These are phyloP conservation scores for Pseudevernia furfuracea DNA, from an alignment of 495 filamentous ascomycete species.

Conservation along the genomic window DNA sequence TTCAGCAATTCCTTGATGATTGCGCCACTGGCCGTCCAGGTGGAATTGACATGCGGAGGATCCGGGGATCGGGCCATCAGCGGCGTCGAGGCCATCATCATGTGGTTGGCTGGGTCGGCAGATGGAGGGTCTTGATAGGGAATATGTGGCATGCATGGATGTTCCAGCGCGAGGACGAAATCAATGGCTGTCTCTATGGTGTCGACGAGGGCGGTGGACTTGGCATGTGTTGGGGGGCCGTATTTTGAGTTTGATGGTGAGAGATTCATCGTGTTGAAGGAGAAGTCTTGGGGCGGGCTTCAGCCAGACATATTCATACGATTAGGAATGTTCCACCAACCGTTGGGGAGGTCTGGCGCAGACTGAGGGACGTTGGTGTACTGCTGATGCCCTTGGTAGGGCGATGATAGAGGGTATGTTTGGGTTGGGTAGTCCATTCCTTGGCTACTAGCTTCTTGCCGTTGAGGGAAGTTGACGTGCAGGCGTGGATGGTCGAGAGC, in stretches of 20 bases:
- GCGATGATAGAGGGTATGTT: conserved; percentile 5
- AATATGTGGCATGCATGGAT: conserved; percentile 29
- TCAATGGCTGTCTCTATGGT: conserved; percentile 25
- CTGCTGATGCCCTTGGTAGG: conserved; percentile 16
- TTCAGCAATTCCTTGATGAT: conserved; percentile 28
- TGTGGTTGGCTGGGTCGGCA: conserved; percentile 23
- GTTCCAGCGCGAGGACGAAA: conserved; percentile 28
- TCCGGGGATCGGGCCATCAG: conserved; percentile 22
- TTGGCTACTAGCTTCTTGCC: conserved; percentile 7
- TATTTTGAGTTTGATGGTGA: conserved; percentile 10
- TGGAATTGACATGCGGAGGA: conserved; percentile 18
- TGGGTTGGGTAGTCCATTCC: conserved; percentile 13
- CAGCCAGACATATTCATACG: conserved; percentile 16
- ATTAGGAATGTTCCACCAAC: conserved; percentile 21
- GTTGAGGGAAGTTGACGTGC: conserved; percentile 21
- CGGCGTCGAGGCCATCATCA: conserved; percentile 25
- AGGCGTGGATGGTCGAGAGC: conserved; percentile 24
- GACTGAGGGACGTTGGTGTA: conserved; percentile 10
- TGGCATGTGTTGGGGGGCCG: not conserved
- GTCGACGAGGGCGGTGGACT: conserved; percentile 12
- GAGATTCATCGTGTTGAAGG: conserved; percentile 17
- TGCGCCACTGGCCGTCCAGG: conserved; percentile 22
- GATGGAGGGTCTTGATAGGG: conserved; percentile 20
- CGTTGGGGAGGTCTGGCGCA: conserved; percentile 21
- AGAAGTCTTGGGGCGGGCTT: conserved; percentile 20